Evolutionary conservation across 345 rosid genomes (phyloP).

Genomic region (Viola odorata): DNA sequence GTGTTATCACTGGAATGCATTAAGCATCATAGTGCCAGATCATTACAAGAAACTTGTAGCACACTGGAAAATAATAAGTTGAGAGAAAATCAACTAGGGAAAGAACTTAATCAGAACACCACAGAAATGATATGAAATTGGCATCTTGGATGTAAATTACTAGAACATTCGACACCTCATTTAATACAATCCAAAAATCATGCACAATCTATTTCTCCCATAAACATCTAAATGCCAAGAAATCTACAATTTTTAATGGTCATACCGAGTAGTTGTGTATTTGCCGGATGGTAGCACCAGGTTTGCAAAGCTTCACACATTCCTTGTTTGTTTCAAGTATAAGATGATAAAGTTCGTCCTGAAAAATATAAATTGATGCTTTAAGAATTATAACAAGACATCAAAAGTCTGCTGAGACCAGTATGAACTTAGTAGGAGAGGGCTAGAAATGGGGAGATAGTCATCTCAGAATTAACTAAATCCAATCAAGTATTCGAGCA

Average conservation of each 20-base stretch:
- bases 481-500: neutral
- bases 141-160: neutral
- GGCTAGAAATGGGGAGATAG: neutral
- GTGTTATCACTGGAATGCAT: no score
- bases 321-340: conserved; percentile 80
- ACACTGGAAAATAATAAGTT: neutral
- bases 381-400: conserved; percentile 8
- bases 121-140: conserved; percentile 2
- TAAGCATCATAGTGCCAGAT: no score
- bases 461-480: neutral
- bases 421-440: neutral
- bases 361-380: conserved; percentile 18
- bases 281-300: conserved; percentile 65
- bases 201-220: neutral
- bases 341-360: conserved; percentile 85
- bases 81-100: neutral
- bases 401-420: neutral
- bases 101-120: neutral
- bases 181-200: neutral
- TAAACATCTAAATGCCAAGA: neutral
- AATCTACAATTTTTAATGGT: conserved; percentile 6
- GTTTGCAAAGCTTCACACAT: conserved; percentile 69
- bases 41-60: neutral
- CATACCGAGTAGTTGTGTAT: conserved; percentile 74
- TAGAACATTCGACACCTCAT: conserved; percentile 4